Percentiles rank a stretch among this genome's conserved stretches.
These are phyloP conservation scores for Gossypium aridum DNA, from an alignment of 441 rosid species.

Conservation along the genomic window DNA sequence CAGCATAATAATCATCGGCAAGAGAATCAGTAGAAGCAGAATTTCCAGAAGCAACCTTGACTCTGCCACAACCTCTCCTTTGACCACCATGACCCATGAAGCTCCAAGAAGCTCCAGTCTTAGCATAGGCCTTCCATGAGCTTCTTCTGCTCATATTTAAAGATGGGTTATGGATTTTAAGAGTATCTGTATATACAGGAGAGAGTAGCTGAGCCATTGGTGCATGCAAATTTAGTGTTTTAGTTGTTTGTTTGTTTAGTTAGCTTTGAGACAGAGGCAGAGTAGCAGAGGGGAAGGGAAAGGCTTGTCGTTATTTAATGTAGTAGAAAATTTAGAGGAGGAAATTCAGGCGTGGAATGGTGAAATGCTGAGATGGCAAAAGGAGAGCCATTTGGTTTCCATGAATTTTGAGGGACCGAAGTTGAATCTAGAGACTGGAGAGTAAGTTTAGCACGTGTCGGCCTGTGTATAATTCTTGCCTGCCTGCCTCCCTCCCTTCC, in stretches of 20 bases:
- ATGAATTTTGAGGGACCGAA: slow-evolving; percentile 19
- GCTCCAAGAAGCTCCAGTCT: slow-evolving; percentile 21
- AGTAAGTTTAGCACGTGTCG: slow-evolving; percentile 1
- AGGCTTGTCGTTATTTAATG: background rate
- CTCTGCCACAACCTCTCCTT: slow-evolving; percentile 30
- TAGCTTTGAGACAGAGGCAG: background rate
- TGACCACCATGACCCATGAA: slow-evolving; percentile 21
- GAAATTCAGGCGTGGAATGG: slow-evolving; percentile 37
- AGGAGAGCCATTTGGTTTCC: slow-evolving; percentile 32
- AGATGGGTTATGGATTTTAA: slow-evolving; percentile 49
- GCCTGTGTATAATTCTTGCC: background rate
- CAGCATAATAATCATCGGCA: slow-evolving; percentile 77
- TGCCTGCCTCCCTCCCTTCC: background rate
- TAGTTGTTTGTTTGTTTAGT: background rate
- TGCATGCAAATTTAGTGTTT: background rate
- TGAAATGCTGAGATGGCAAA: slow-evolving; percentile 55
- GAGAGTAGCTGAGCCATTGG: slow-evolving; percentile 72
- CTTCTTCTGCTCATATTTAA: slow-evolving; percentile 23
- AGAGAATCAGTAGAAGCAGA: slow-evolving; percentile 38
- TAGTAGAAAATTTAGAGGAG: slow-evolving; percentile 18
- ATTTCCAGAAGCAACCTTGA: slow-evolving; percentile 52
- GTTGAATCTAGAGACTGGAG: background rate
- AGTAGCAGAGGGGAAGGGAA: background rate
- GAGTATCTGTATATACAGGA: slow-evolving; percentile 65
- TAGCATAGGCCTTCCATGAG: slow-evolving; percentile 29